Conservation (phyloP, 1,284 basidiomycete species). For the Trichosporon sp. region DNA sequence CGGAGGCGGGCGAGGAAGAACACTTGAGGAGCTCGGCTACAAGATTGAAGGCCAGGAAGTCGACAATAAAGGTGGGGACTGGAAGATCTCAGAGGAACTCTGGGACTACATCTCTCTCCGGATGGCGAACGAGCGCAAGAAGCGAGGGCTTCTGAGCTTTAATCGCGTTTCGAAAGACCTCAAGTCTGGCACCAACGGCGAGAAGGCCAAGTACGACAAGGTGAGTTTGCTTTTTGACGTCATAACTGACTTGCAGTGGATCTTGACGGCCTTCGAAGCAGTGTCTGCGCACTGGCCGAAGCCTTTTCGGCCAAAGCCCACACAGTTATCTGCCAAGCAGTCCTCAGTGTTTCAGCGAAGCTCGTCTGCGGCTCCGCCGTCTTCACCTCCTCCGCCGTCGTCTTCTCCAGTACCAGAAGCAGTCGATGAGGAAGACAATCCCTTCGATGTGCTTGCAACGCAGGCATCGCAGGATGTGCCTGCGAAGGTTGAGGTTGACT, state of each 20-base stretch:
- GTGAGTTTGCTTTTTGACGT: constrained; percentile 22
- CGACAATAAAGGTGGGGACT: constrained; percentile 46
- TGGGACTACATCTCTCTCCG: constrained; percentile 42
- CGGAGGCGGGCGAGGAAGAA: constrained; percentile 42
- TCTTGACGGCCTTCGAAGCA: constrained; percentile 84
- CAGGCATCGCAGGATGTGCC: constrained; percentile 35
- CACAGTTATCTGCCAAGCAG: constrained; percentile 18
- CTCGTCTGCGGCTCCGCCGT: constrained; percentile 6
- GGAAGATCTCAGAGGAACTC: constrained; percentile 44
- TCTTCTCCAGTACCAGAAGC: constrained; percentile 7
- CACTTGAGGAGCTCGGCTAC: constrained; percentile 43
- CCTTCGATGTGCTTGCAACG: constrained; percentile 37
- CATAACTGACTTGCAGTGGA: constrained; percentile 53
- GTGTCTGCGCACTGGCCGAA: constrained; percentile 52
- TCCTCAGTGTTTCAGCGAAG: not conserved
- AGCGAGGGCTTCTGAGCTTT: constrained; percentile 33
- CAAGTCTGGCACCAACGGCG: constrained; percentile 31
- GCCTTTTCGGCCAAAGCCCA: constrained; percentile 18
- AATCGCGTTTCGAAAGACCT: constrained; percentile 36
- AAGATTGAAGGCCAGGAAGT: constrained; percentile 26
- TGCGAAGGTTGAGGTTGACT: constrained; percentile 41
- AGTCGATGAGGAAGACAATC: constrained; percentile 37
- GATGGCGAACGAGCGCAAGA: constrained; percentile 50
- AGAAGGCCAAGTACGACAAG: constrained; percentile 50
- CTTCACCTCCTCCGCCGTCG: constrained; percentile 31